Base-by-base conservation (phyloP, 1,139 yeast species). In the Barnettozyma hawaiiensis region DNA sequence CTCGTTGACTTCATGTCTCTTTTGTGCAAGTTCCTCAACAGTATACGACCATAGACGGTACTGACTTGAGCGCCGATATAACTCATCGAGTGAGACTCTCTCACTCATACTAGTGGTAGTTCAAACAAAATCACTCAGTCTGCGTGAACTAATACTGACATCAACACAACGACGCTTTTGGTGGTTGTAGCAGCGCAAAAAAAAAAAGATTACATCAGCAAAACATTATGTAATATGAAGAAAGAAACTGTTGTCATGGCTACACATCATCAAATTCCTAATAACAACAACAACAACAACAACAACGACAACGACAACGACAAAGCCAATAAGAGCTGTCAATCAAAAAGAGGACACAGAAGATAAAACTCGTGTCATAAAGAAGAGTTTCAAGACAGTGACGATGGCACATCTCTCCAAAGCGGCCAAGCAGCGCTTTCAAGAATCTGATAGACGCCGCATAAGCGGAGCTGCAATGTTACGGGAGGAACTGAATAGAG, bases 21-120 rank as follows among this genome's bases (percentile, higher is more conserved):
- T 62, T 19, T 69, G 66, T 4, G 60, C 64, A n/a, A 90, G 67
- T 44, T 73, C 73, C 3, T 75, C 76, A 19, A 60, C 58, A 0
- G 89, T 79, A 60, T 76, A 89, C 1, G 97, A 89, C 98, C 98
- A 92, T 18, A 78, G 48, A 43, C 82, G 70, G 60, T 73, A 92
- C 64, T 92, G 98, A 0, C 94, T 75, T 6, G 96, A 85, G 40
- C 89, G 74, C 43, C 97, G 73, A 62, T 86, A 92, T 37, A 92
- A 66, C 50, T 90, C 97, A 62, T 92, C 97, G 51, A 77, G 82
- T 2, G 83, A 62, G 6, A 78, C 64, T 44, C 71, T 62, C 31
- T 59, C 39, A 2, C 54, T 20, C 50, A 46, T 49, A 6, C 18
- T 33, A 12, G 6, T 33, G 26, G n/a, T n/a, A n/a, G n/a, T n/a